phyloP scores from a whole-genome alignment of 2,329 filamentous ascomycete species.

The Aspergillus fijiensis region DNA sequence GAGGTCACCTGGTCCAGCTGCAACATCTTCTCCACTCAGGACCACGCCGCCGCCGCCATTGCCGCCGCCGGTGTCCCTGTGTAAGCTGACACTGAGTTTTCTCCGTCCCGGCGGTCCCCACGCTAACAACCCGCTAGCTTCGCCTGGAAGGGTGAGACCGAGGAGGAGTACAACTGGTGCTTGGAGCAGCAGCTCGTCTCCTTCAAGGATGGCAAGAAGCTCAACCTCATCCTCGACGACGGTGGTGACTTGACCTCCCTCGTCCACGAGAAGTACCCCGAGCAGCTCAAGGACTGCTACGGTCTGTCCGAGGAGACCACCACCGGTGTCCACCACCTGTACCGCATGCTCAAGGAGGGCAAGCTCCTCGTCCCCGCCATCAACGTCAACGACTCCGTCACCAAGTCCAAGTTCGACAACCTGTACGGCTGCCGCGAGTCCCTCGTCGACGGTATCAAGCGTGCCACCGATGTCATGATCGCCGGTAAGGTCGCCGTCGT shows the following conservation, averaged over 20 bases:
- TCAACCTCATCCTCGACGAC: slow-evolving; percentile 99
- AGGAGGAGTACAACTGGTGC: slow-evolving; percentile 99
- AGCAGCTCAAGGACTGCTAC: slow-evolving; percentile 97
- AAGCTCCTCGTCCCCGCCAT: slow-evolving; percentile 89
- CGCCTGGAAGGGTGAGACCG: slow-evolving; percentile 87
- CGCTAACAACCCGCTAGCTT: slow-evolving; percentile 46
- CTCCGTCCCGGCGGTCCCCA: neutral
- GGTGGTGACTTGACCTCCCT: slow-evolving; percentile 95
- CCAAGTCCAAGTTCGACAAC: slow-evolving; percentile 99
- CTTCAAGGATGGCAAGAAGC: slow-evolving; percentile 94
- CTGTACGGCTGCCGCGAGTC: slow-evolving; percentile 99
- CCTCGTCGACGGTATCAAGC: slow-evolving; percentile 99
- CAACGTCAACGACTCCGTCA: slow-evolving; percentile 99
- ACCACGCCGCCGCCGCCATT: slow-evolving; percentile 97
- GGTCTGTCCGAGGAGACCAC: slow-evolving; percentile 99
- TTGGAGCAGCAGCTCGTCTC: slow-evolving; percentile 95
- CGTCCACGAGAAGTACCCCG: slow-evolving; percentile 97
- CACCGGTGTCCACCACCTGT: slow-evolving; percentile 98
- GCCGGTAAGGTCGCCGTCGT: slow-evolving; percentile 98
- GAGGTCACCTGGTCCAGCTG: slow-evolving; percentile 99
- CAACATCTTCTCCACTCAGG: slow-evolving; percentile 99
- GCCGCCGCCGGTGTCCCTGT: slow-evolving; percentile 90
- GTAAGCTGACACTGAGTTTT: slow-evolving; percentile 43
- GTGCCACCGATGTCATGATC: slow-evolving; percentile 99
- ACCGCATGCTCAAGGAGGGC: slow-evolving; percentile 92